phyloP scores from a whole-genome alignment of 441 rosid genomes.

The Euphorbia celastroides region DNA sequence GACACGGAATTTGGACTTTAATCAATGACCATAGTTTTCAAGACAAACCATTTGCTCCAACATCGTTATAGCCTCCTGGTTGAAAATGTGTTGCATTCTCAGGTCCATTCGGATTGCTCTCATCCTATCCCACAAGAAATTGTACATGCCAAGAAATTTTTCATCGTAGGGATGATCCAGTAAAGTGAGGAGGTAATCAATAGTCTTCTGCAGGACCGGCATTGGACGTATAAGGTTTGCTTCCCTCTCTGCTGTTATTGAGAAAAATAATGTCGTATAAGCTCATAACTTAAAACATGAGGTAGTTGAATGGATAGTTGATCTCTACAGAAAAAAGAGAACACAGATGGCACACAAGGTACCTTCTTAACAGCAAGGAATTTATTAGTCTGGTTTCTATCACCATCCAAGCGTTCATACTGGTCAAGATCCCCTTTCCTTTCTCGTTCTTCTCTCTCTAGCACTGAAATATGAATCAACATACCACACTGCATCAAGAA shows the following conservation, averaged over 20 bases:
- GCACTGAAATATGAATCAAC: constrained; percentile 46
- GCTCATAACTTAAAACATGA: not conserved
- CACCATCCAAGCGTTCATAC: constrained; percentile 91
- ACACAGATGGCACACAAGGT: not conserved
- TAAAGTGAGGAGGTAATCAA: constrained; percentile 73
- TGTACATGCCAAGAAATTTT: constrained; percentile 76
- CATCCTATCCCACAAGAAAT: constrained; percentile 99
- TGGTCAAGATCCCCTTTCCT: constrained; percentile 98
- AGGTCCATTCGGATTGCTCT: constrained; percentile 95
- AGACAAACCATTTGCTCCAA: constrained; percentile 92
- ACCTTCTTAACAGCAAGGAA: constrained; percentile 93
- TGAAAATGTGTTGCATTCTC: constrained; percentile 95
- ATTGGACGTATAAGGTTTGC: constrained; percentile 82
- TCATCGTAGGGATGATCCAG: constrained; percentile 80
- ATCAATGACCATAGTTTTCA: constrained; percentile 6
- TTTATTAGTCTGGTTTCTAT: constrained; percentile 82
- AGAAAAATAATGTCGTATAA: constrained; percentile 13
- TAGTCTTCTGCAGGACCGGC: constrained; percentile 79
- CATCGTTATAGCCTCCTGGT: constrained; percentile 72
- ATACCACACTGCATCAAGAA: constrained; percentile 20
- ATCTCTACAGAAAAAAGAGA: not conserved
- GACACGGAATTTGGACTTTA: not conserved
- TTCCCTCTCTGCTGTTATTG: constrained; percentile 99
- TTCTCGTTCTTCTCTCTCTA: constrained; percentile 90
- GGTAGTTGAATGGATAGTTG: constrained; percentile 14